Base-by-base conservation (phyloP, 805 yeast species). In the Saturnispora halmiae region DNA sequence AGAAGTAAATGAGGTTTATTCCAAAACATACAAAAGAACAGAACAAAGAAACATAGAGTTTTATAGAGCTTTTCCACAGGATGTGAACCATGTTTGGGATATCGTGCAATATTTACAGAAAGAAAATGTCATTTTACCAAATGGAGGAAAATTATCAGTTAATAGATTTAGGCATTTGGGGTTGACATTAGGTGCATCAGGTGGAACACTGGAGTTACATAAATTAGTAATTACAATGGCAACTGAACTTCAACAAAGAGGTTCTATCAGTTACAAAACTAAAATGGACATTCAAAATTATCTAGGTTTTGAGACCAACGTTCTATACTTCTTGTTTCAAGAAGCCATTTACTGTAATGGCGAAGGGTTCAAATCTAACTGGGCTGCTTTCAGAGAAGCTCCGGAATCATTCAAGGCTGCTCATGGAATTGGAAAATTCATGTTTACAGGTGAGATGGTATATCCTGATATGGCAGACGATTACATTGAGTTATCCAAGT, bases 261-360 rank as follows among this genome's bases (percentile, higher is more conserved):
- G 66, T 1, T 42, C 49, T 19, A 66, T 73, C 4, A 57, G 73
- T 3, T 67, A 66, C 44, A 51, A 46, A 14, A 58, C 67, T 1
- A 57, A 72, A 42, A 46, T 39, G 19, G 33, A 46, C 2, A 44
- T 73, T 10, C 65, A 68, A 45, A 53, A 52, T 34, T 47, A 41
- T 19, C 52, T 60, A 7, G 57, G 67, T 1, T 76, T 73, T 50
- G 80, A 75, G 43, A 68, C 79, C 4, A 75, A 75, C 46, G 56
- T 70, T 24, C 49, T 76, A 14, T 75, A 75, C 49, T 74, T 75
- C 3, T 58, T 77, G 31, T 67, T 74, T 47, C 79, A 74, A 51
- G 81, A 75, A 46, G 74, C 78, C 5, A 74, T 76, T 13, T 75
- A 75, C 52, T 60, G 71, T 44, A 75, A 72, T 47, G 71, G 73